phyloP scores from a whole-genome alignment of 495 filamentous ascomycete genomes.

The Usnea hakonensis region DNA sequence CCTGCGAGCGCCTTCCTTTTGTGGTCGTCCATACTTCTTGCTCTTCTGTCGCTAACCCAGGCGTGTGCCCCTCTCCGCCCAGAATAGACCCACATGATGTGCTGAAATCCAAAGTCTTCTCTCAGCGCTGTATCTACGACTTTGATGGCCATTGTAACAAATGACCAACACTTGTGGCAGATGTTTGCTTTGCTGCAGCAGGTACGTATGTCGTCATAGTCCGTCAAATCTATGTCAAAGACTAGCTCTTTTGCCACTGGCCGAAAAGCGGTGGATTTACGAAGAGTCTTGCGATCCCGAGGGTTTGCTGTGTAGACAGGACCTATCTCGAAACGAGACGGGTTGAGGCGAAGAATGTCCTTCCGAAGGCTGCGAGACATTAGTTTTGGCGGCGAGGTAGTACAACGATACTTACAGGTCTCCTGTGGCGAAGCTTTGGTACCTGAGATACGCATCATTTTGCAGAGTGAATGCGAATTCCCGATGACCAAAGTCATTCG shows the following conservation, averaged over 20 bases:
- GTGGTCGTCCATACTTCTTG: slow-evolving; percentile 72
- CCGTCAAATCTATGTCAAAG: slow-evolving; percentile 98
- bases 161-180: slow-evolving; percentile 89
- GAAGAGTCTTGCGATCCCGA: slow-evolving; percentile 80
- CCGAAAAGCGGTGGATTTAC: slow-evolving; percentile 62
- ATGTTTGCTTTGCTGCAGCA: slow-evolving; percentile 92
- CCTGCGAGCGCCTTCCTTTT: slow-evolving; percentile 74
- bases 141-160: slow-evolving; percentile 95
- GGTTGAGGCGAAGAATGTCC: slow-evolving; percentile 77
- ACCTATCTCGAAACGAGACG: slow-evolving; percentile 93
- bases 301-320: slow-evolving; percentile 92
- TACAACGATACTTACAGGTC: slow-evolving; percentile 49
- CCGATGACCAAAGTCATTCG: slow-evolving; percentile 80
- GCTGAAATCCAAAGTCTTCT: slow-evolving; percentile 92
- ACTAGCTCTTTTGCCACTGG: slow-evolving; percentile 87
- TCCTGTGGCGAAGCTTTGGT: slow-evolving; percentile 77
- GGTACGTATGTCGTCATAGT: slow-evolving; percentile 94
- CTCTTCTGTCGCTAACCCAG: slow-evolving; percentile 93
- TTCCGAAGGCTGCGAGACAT: slow-evolving; percentile 63
- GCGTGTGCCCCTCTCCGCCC: slow-evolving; percentile 94
- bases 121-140: slow-evolving; percentile 77
- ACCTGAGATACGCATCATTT: slow-evolving; percentile 84
- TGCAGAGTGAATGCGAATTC: slow-evolving; percentile 92
- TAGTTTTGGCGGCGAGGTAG: slow-evolving; percentile 2
- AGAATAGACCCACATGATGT: slow-evolving; percentile 97